phyloP scores from a whole-genome alignment of 2,329 filamentous ascomycete species.

The Xylariomycetidae sp. region DNA sequence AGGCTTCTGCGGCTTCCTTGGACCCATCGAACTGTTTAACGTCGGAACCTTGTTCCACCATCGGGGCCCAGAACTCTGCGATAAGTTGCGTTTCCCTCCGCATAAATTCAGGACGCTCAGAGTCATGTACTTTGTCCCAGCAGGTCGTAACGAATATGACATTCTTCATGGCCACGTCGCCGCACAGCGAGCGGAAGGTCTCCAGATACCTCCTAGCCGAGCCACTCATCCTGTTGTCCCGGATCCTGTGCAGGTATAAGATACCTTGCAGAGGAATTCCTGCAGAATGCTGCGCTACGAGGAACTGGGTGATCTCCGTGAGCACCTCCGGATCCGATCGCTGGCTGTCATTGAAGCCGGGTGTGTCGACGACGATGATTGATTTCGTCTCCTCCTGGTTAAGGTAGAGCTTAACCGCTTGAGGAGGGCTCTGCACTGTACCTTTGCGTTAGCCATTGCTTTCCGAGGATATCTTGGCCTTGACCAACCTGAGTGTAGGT shows the following conservation, averaged over 20 bases:
- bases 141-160: constrained; percentile 8
- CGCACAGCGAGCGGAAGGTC: constrained; percentile 8
- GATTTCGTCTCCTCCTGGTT: constrained; percentile 1
- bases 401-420: constrained; percentile 5
- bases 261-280: constrained; percentile 6
- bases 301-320: constrained; percentile 3
- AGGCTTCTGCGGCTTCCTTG: no score
- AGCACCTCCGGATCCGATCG: constrained; percentile 7
- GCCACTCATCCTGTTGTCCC: constrained; percentile 5
- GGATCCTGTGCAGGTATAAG: constrained; percentile 8
- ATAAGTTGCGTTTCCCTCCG: no score
- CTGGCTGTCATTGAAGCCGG: constrained; percentile 10
- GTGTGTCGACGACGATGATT: constrained; percentile 9
- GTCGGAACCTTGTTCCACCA: no score
- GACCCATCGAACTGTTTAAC: no score
- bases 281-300: constrained; percentile 3
- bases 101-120: no score
- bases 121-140: constrained; percentile 15
- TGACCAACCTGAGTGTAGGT: constrained; percentile 7
- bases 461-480: background rate
- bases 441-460: no score
- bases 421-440: no score
- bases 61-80: no score
- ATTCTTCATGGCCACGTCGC: constrained; percentile 2
- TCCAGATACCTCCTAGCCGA: constrained; percentile 4